A percentile compares a stretch with the other conserved stretches of the same genome.
Evolutionary conservation across 805 yeast genomes (phyloP).

Genomic region (Candida lessepsii): DNA sequence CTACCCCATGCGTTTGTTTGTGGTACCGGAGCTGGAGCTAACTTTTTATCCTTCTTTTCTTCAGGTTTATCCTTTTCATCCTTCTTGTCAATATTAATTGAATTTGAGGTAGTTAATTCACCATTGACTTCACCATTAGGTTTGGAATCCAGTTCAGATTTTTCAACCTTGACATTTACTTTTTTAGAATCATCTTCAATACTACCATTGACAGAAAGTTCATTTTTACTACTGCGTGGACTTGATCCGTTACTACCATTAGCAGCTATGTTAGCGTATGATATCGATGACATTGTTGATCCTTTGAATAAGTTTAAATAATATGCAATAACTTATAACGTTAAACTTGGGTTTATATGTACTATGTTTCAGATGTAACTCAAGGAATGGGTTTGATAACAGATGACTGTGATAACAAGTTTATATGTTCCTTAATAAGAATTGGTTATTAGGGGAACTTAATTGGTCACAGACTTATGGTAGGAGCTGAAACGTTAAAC

Average conservation of each 20-base stretch:
- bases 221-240: constrained; percentile 12
- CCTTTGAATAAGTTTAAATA: background rate
- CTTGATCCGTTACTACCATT: constrained; percentile 22
- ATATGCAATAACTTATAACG: too few species aligned
- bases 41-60: constrained; percentile 17
- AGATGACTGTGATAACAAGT: too few species aligned
- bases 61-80: background rate
- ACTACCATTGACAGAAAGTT: constrained; percentile 2
- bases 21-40: constrained; percentile 49
- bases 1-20: constrained; percentile 38
- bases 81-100: background rate
- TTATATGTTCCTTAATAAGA: background rate
- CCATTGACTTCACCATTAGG: constrained; percentile 1
- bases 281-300: constrained; percentile 18
- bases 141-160: background rate
- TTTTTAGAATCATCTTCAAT: constrained; percentile 4
- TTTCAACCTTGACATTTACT: too few species aligned
- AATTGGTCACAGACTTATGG: background rate
- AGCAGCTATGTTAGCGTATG: constrained; percentile 45
- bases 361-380: too few species aligned
- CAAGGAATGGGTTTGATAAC: too few species aligned
- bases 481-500: background rate
- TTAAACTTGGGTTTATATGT: too few species aligned
- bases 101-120: background rate
- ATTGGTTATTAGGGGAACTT: background rate